Evolutionary conservation across 2,329 filamentous ascomycete genomes (phyloP).

Genomic region (Aspergillus nomiae): DNA sequence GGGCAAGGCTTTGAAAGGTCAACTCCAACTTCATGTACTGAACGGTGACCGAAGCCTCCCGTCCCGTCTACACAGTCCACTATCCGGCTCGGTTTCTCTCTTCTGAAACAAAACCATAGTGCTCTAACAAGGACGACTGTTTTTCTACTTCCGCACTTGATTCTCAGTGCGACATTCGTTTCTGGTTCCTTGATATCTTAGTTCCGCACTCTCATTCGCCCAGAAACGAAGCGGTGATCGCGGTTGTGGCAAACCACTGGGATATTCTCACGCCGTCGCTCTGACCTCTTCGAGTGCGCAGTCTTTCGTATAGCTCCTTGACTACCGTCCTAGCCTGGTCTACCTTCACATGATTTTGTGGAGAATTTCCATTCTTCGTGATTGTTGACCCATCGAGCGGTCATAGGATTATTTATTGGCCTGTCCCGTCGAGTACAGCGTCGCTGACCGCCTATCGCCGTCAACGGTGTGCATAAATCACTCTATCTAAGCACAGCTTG

Average conservation of each 20-base stretch:
- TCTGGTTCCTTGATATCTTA: background rate
- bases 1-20: background rate
- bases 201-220: background rate
- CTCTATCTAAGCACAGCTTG: background rate
- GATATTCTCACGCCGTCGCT: slow-evolving; percentile 1
- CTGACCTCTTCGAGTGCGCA: slow-evolving; percentile 2
- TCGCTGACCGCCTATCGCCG: slow-evolving; percentile 22
- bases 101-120: background rate
- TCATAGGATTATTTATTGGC: slow-evolving; percentile 2
- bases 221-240: slow-evolving; percentile 3
- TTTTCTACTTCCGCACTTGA: background rate
- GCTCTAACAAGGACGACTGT: background rate
- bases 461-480: slow-evolving; percentile 6
- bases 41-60: background rate
- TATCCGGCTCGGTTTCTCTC: background rate
- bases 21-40: background rate
- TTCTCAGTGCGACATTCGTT: background rate
- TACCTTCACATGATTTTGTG: slow-evolving; percentile 16
- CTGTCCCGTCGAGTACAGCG: slow-evolving; percentile 1
- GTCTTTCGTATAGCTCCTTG: background rate
- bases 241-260: slow-evolving; percentile 7
- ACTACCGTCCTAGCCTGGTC: background rate
- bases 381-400: slow-evolving; percentile 2
- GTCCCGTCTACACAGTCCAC: background rate
- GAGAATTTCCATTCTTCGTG: slow-evolving; percentile 12